Evolutionary conservation across 2,329 filamentous ascomycete species (phyloP).

Genomic region (Cladosporium sp.): DNA sequence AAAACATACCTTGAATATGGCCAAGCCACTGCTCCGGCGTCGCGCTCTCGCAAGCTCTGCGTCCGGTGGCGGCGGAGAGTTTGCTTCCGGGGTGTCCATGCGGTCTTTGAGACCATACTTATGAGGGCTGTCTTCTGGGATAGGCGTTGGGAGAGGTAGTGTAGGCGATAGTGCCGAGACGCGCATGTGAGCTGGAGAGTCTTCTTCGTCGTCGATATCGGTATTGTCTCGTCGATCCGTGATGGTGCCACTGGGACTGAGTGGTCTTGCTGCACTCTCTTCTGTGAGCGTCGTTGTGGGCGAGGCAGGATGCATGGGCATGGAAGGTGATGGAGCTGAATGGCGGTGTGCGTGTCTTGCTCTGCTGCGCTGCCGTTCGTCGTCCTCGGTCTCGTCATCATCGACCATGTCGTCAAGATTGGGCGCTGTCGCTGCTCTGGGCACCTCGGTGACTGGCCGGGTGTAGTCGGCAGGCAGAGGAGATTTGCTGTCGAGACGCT

Average conservation of each 20-base stretch:
- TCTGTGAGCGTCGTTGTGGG: constrained; percentile 28
- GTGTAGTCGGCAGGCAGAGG: constrained; percentile 28
- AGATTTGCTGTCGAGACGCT: constrained; percentile 31
- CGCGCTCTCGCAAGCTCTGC: constrained; percentile 28
- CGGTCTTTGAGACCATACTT: constrained; percentile 37
- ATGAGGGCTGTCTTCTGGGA: constrained; percentile 38
- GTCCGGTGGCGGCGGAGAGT: constrained; percentile 24
- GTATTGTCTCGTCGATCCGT: constrained; percentile 15
- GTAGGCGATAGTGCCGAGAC: constrained; percentile 30
- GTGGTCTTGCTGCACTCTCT: constrained; percentile 23
- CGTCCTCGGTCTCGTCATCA: constrained; percentile 3
- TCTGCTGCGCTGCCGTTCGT: constrained; percentile 14
- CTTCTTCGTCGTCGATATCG: constrained; percentile 19
- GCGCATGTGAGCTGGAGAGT: constrained; percentile 13
- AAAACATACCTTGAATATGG: constrained; percentile 36
- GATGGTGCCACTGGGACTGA: constrained; percentile 32
- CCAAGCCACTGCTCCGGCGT: constrained; percentile 34
- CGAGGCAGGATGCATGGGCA: constrained; percentile 27
- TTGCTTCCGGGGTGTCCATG: constrained; percentile 33
- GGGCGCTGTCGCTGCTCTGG: constrained; percentile 19
- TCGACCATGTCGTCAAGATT: constrained; percentile 17
- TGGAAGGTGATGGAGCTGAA: constrained; percentile 22
- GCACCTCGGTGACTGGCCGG: constrained; percentile 24
- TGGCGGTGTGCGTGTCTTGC: constrained; percentile 19
- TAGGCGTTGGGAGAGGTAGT: constrained; percentile 34